Conservation (phyloP, 805 yeast species). For the Komagataella ulmi region DNA sequence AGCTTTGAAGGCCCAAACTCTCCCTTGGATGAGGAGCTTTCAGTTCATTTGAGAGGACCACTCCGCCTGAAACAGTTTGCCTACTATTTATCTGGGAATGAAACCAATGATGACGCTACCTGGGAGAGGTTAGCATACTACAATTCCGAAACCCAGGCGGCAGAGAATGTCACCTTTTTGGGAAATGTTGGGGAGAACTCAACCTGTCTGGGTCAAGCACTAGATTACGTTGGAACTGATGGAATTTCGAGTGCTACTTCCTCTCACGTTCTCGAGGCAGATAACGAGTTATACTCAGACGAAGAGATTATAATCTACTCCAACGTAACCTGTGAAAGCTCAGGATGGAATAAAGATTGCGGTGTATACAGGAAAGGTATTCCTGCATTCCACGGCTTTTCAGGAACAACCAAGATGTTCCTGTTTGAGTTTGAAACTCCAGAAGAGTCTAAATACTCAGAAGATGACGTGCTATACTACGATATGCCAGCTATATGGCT, state of each 20-base stretch:
- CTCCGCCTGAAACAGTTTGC: slow-evolving; percentile 47
- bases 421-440: slow-evolving; percentile 63
- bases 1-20: slow-evolving; percentile 45
- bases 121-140: slow-evolving; percentile 56
- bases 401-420: slow-evolving; percentile 58
- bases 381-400: slow-evolving; percentile 63
- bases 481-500: slow-evolving; percentile 74
- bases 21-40: slow-evolving; percentile 55
- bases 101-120: slow-evolving; percentile 21
- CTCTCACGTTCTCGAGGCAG: slow-evolving; percentile 33
- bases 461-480: slow-evolving; percentile 23
- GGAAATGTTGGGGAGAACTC: slow-evolving; percentile 48
- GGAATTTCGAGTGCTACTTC: slow-evolving; percentile 34
- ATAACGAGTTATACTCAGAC: slow-evolving; percentile 39
- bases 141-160: slow-evolving; percentile 30
- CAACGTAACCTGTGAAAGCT: slow-evolving; percentile 38
- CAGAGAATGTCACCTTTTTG: slow-evolving; percentile 55
- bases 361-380: slow-evolving; percentile 68
- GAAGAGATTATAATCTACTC: slow-evolving; percentile 51
- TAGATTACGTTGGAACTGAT: slow-evolving; percentile 45
- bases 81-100: slow-evolving; percentile 33
- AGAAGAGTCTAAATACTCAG: slow-evolving; percentile 24
- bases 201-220: slow-evolving; percentile 55
- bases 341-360: slow-evolving; percentile 45
- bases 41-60: slow-evolving; percentile 76